phyloP scores from a whole-genome alignment of 2,329 filamentous ascomycete genomes.

The Colletotrichum sp. region DNA sequence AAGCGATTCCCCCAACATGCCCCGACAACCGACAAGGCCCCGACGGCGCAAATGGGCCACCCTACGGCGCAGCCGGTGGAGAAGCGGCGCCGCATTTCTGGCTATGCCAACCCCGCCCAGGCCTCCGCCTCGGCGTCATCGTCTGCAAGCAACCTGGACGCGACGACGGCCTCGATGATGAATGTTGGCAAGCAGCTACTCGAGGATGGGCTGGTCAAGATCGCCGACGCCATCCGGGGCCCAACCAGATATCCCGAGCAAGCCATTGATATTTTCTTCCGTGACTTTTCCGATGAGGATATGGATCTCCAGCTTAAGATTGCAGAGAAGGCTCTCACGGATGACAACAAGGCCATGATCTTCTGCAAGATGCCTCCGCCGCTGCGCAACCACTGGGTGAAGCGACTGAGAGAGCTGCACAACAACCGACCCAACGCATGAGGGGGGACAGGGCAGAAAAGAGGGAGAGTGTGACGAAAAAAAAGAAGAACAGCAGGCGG shows the following conservation, averaged over 20 bases:
- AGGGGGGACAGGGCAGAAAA: neutral
- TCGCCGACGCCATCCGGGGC: constrained; percentile 44
- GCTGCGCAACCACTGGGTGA: constrained; percentile 62
- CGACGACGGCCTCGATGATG: constrained; percentile 20
- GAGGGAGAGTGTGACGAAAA: neutral
- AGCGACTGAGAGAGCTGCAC: constrained; percentile 52
- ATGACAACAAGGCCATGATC: constrained; percentile 65
- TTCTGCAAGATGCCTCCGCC: constrained; percentile 64
- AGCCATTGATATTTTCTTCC: constrained; percentile 64
- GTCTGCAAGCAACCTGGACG: constrained; percentile 34
- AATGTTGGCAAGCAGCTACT: constrained; percentile 28
- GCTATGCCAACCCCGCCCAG: constrained; percentile 23
- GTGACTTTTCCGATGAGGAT: constrained; percentile 62
- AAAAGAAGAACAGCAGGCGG: neutral
- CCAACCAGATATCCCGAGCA: constrained; percentile 58
- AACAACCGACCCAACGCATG: constrained; percentile 30
- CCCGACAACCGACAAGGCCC: constrained; percentile 13
- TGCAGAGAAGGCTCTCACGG: constrained; percentile 61
- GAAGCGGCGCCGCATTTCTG: constrained; percentile 40
- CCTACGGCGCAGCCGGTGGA: constrained; percentile 23
- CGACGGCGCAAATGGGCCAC: constrained; percentile 19
- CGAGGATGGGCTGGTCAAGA: constrained; percentile 39
- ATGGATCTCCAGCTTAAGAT: constrained; percentile 64
- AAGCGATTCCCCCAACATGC: constrained; percentile 41
- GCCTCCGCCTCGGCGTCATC: neutral